A percentile compares a stretch with the other conserved stretches of the same genome.
Evolutionary conservation across 148 eudicot species (phyloP).

Genomic region (Silene latifolia): DNA sequence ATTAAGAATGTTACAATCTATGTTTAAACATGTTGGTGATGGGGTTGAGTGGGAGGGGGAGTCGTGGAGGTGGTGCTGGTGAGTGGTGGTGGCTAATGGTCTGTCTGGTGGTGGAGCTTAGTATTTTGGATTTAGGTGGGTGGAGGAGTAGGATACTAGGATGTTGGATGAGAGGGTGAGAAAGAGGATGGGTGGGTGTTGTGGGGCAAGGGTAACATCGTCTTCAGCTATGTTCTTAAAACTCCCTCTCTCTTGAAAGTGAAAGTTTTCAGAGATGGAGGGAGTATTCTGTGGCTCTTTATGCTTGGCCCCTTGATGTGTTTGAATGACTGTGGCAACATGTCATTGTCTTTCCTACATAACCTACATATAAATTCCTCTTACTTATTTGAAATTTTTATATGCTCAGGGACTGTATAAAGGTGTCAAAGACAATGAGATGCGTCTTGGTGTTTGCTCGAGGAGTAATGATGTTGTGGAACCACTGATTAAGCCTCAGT

Average conservation of each 20-base stretch:
- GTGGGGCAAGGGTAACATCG: no score
- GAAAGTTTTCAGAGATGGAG: no score
- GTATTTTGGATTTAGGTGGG: no score
- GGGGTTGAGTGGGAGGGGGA: no score
- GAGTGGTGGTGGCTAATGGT: no score
- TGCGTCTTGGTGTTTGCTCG: slow-evolving; percentile 92
- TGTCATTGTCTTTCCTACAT: neutral
- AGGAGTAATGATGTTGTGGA: slow-evolving; percentile 89
- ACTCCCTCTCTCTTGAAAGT: no score
- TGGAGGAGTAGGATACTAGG: no score
- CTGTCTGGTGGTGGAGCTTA: no score
- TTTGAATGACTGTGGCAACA: neutral
- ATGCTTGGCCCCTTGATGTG: neutral
- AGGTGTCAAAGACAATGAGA: slow-evolving; percentile 70
- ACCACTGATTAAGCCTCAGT: slow-evolving; percentile 93
- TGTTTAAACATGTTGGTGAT: neutral
- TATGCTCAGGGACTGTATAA: slow-evolving; percentile 73
- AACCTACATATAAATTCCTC: neutral
- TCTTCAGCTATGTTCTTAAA: no score
- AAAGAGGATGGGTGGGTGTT: no score
- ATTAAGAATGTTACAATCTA: neutral
- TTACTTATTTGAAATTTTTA: neutral
- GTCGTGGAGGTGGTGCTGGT: no score
- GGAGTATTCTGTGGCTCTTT: neutral
- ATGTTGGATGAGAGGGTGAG: no score